Evolutionary conservation across 2,329 filamentous ascomycete genomes (phyloP), one percentile per base, ranked within the genome.

Genomic region (Bipolaris oryzae): DNA sequence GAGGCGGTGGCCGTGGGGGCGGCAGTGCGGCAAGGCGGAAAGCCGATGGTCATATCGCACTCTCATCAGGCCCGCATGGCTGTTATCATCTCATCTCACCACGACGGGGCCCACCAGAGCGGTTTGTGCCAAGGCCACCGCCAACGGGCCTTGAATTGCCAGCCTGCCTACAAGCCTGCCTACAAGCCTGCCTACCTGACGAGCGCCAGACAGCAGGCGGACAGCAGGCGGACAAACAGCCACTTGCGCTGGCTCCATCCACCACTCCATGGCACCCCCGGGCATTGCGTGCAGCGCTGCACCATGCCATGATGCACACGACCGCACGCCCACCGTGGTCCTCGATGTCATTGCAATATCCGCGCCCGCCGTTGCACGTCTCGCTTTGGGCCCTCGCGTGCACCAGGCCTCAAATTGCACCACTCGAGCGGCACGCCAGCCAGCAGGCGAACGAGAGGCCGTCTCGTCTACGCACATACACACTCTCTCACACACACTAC

Each of bases 81-180:
- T 68, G 71, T 74, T 75, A 75, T 75, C 72, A 68, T 55, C 48
- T 42, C 31, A 28, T 28, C n/a, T n/a, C n/a, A n/a, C n/a, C 25
- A 28, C 25, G 25, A 28, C 25, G 25, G 49, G 49, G 61, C 62
- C 70, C 71, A 63, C 52, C 60, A 59, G 55, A 63, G 56, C 63
- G 71, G 72, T 67, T 42, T 64, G 31, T 52, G 70, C 71, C 70
- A 72, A 72, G 70, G 45, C 42, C 50, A 47, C 13, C 4, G 28
- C 28, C 28, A 31, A 31, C 28, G 28, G 28, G 28, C 28, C 28
- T 31, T 31, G 28, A 31, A 31, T 31, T 31, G 28, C 28, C 28
- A 25, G 25, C 25, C 25, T 25, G 25, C 6, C 7, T 3, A 5
- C 21, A 3, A 3, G 21, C 21, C 21, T 5, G 21, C 21, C 4